Evolutionary conservation across 2,329 filamentous ascomycete genomes (phyloP).

Genomic region (Cladophialophora chaetospira): DNA sequence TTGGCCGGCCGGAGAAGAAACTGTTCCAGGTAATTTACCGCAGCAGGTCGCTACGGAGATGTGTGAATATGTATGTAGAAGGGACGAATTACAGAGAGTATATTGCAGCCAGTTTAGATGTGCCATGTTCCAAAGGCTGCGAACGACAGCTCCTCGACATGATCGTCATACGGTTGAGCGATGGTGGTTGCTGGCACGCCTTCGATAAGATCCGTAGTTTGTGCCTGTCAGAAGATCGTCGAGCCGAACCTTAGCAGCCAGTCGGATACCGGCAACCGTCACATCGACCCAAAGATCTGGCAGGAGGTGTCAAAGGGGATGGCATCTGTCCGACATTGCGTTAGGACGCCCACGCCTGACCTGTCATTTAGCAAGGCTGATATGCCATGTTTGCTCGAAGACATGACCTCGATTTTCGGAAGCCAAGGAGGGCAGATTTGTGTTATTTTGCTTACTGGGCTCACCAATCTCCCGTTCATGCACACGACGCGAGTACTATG

Average conservation of each 20-base stretch:
- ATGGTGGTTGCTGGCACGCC: neutral
- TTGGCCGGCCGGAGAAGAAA: slow-evolving; percentile 2
- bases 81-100: too few species aligned
- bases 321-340: slow-evolving; percentile 15
- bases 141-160: too few species aligned
- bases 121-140: too few species aligned
- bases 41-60: neutral
- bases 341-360: slow-evolving; percentile 16
- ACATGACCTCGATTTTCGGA: neutral
- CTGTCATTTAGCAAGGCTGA: slow-evolving; percentile 13
- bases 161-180: neutral
- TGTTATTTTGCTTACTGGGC: neutral
- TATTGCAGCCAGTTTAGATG: too few species aligned
- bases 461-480: slow-evolving; percentile 7
- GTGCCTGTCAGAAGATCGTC: slow-evolving; percentile 11
- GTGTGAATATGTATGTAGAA: too few species aligned
- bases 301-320: slow-evolving; percentile 16
- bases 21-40: slow-evolving; percentile 1
- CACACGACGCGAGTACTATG: neutral
- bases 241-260: slow-evolving; percentile 18
- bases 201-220: neutral
- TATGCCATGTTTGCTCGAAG: slow-evolving; percentile 2
- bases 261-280: slow-evolving; percentile 25
- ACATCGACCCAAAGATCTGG: slow-evolving; percentile 27
- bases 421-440: neutral